A percentile compares a stretch with the other conserved stretches of the same genome.
Conservation (phyloP, 495 filamentous ascomycete species). For the Sordaria brevicollis region DNA sequence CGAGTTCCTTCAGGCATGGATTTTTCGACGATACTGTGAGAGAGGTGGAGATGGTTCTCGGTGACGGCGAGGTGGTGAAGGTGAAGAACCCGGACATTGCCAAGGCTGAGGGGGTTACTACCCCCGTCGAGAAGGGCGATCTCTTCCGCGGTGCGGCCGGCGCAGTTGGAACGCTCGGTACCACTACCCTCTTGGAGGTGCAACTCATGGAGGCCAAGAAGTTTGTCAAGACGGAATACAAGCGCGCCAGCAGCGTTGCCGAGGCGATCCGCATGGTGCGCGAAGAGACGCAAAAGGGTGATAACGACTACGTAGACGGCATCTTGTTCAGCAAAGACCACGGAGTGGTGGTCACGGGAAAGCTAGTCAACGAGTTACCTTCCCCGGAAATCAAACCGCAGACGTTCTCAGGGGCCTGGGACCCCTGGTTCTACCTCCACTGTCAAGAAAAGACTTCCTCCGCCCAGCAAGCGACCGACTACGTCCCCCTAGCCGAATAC, state of each 20-base stretch:
- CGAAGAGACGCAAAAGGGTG: constrained; percentile 15
- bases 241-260: constrained; percentile 30
- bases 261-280: constrained; percentile 29
- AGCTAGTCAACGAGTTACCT: constrained; percentile 34
- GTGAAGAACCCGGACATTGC: constrained; percentile 1
- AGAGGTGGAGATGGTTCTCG: constrained; percentile 50
- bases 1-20: constrained; percentile 46
- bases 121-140: constrained; percentile 24
- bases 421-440: constrained; percentile 47
- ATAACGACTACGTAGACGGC: constrained; percentile 36
- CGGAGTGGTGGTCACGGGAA: constrained; percentile 44
- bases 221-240: constrained; percentile 48
- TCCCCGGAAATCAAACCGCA: constrained; percentile 16
- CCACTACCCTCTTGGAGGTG: constrained; percentile 46
- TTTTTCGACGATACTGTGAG: constrained; percentile 47
- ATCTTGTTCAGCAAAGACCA: constrained; percentile 40
- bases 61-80: constrained; percentile 39
- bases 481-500: constrained; percentile 43
- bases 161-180: constrained; percentile 46
- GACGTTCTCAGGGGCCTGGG: constrained; percentile 36
- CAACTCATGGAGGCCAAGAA: constrained; percentile 39
- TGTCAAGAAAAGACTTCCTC: constrained; percentile 15
- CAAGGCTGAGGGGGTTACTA: constrained; percentile 5
- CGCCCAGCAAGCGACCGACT: constrained; percentile 23
- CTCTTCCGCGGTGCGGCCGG: constrained; percentile 47